Evolutionary conservation across 2,329 filamentous ascomycete genomes (phyloP).

Genomic region (Aureobasidium mangrovei): DNA sequence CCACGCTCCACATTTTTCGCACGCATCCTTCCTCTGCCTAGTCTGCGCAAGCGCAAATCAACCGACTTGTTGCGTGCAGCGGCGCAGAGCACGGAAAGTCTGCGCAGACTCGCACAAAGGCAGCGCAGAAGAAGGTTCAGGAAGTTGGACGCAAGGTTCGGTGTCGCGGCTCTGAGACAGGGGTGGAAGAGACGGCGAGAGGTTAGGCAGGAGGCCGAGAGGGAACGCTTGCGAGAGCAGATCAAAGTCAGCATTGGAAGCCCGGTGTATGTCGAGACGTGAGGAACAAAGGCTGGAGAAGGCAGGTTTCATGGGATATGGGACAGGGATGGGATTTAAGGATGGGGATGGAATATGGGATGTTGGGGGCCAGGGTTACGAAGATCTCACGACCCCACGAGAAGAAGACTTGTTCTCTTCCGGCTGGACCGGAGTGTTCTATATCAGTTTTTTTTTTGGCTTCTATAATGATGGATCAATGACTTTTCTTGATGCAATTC

Average conservation of each 20-base stretch:
- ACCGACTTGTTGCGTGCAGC: constrained; percentile 19
- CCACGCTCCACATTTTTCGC: neutral
- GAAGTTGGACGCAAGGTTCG: neutral
- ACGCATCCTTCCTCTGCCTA: neutral
- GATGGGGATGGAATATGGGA: too few species aligned
- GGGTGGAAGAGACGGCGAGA: neutral
- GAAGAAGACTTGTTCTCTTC: too few species aligned
- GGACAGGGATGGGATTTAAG: too few species aligned
- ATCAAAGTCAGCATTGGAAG: neutral
- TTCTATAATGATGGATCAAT: too few species aligned
- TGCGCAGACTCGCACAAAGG: constrained; percentile 3
- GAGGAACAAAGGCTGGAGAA: too few species aligned
- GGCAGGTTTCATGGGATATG: too few species aligned
- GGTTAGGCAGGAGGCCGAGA: neutral
- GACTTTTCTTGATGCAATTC: too few species aligned
- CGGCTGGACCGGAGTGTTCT: too few species aligned
- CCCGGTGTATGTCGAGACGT: neutral
- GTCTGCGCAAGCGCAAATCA: constrained; percentile 10
- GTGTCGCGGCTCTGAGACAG: neutral
- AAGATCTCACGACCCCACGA: too few species aligned
- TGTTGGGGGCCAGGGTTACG: too few species aligned
- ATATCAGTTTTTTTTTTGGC: too few species aligned
- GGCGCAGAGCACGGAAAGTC: constrained; percentile 9
- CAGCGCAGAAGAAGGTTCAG: constrained; percentile 12
- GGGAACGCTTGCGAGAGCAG: neutral